phyloP scores from a whole-genome alignment of 768 basidiomycete genomes.

The Hypholoma fasciculare region DNA sequence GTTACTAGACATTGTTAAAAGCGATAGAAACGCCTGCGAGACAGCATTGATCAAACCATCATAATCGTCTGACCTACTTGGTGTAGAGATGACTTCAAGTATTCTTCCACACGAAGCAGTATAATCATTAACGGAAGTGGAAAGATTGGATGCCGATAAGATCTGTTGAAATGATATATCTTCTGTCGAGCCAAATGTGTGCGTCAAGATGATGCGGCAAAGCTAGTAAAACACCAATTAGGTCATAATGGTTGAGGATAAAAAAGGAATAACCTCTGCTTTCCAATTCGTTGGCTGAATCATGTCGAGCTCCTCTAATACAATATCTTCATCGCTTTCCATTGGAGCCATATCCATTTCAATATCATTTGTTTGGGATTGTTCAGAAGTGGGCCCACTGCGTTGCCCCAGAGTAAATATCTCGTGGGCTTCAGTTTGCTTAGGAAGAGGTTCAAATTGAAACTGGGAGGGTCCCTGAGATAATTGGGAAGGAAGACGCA shows the following conservation, averaged over 20 bases:
- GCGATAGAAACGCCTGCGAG: conserved; percentile 37
- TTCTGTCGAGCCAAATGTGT: conserved; percentile 38
- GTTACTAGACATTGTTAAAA: conserved; percentile 36
- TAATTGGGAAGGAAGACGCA: conserved; percentile 9
- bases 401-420: neutral
- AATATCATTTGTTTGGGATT: conserved; percentile 16
- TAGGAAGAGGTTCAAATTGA: neutral
- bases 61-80: conserved; percentile 32
- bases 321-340: conserved; percentile 24
- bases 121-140: conserved; percentile 29
- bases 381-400: neutral
- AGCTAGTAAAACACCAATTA: conserved; percentile 40
- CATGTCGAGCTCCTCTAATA: conserved; percentile 30
- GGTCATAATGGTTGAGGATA: neutral
- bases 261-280: conserved; percentile 43
- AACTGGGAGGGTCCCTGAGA: conserved; percentile 5
- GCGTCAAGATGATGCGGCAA: conserved; percentile 60
- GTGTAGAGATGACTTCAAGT: conserved; percentile 44
- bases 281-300: conserved; percentile 52
- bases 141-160: conserved; percentile 31
- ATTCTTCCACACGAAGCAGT: conserved; percentile 41
- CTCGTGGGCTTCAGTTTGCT: neutral
- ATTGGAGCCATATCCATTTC: conserved; percentile 36
- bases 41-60: conserved; percentile 28
- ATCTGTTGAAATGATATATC: conserved; percentile 55